Evolutionary conservation across 2,329 filamentous ascomycete species (phyloP).

Genomic region (Penicillium griseofulvum): DNA sequence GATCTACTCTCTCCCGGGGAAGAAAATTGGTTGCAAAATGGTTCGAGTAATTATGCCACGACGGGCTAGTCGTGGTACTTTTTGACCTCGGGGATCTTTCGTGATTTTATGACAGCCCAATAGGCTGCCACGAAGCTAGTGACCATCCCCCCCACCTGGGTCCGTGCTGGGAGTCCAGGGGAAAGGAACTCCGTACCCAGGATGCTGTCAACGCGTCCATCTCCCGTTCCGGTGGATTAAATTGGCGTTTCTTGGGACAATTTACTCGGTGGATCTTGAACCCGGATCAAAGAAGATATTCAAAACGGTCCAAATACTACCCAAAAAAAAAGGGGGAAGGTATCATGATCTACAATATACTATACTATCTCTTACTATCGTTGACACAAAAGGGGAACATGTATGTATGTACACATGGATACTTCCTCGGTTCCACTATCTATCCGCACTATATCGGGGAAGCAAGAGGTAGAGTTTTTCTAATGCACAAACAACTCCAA

Average conservation of each 20-base stretch:
- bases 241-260: neutral
- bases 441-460: constrained; percentile 7
- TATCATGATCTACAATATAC: neutral
- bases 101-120: constrained; percentile 9
- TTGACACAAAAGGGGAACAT: neutral
- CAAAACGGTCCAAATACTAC: neutral
- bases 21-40: constrained; percentile 11
- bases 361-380: neutral
- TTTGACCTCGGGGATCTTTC: constrained; percentile 8
- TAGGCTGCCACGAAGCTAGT: neutral
- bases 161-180: constrained; percentile 15
- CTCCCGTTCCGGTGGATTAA: constrained; percentile 17
- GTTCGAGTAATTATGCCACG: constrained; percentile 12
- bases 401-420: neutral
- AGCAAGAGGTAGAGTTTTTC: neutral
- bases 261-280: neutral
- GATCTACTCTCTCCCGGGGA: constrained; percentile 8
- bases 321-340: neutral
- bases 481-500: neutral
- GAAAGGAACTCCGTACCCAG: constrained; percentile 17
- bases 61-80: constrained; percentile 20
- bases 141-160: neutral
- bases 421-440: neutral
- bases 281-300: neutral
- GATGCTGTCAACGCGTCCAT: constrained; percentile 21